These are phyloP conservation scores for Bothriochloa decipiens DNA, from an alignment of 176 grass and related monocot species.

Conservation along the genomic window DNA sequence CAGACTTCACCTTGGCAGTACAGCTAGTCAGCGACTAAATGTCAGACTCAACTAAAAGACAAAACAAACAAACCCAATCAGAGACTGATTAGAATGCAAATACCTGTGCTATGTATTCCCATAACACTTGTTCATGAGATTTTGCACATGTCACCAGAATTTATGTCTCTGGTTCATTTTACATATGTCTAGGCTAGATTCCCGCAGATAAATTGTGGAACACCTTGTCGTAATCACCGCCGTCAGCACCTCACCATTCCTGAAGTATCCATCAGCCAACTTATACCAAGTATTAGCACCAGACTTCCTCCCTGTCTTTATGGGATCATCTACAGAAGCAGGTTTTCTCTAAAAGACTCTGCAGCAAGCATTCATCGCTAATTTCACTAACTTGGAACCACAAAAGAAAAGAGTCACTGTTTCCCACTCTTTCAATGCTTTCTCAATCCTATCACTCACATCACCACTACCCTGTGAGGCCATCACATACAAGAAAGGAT, in stretches of 20 bases:
- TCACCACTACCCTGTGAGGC: background rate
- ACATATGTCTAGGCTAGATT: slow-evolving; percentile 17
- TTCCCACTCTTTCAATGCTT: slow-evolving; percentile 54
- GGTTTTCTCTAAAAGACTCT: slow-evolving; percentile 47
- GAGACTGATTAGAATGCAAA: background rate
- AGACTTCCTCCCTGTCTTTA: slow-evolving; percentile 40
- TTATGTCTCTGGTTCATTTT: background rate
- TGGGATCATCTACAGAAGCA: slow-evolving; percentile 40
- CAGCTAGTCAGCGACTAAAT: too few species aligned
- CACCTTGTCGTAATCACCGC: slow-evolving; percentile 42
- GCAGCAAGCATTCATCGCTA: slow-evolving; percentile 51
- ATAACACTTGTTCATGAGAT: background rate
- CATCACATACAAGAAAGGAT: slow-evolving; percentile 9
- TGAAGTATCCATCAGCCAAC: slow-evolving; percentile 52
- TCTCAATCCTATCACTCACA: slow-evolving; percentile 36
- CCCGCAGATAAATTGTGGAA: slow-evolving; percentile 14
- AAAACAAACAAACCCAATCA: background rate
- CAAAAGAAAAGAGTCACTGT: background rate
- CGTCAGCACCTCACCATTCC: slow-evolving; percentile 37
- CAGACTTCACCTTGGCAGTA: background rate
- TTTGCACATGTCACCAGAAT: background rate
- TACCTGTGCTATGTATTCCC: background rate
- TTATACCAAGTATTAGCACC: slow-evolving; percentile 41
- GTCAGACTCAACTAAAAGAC: background rate
- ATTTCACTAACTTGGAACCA: slow-evolving; percentile 29